Evolutionary conservation across 805 yeast species (phyloP).

Genomic region (Candida ascalaphidarum): DNA sequence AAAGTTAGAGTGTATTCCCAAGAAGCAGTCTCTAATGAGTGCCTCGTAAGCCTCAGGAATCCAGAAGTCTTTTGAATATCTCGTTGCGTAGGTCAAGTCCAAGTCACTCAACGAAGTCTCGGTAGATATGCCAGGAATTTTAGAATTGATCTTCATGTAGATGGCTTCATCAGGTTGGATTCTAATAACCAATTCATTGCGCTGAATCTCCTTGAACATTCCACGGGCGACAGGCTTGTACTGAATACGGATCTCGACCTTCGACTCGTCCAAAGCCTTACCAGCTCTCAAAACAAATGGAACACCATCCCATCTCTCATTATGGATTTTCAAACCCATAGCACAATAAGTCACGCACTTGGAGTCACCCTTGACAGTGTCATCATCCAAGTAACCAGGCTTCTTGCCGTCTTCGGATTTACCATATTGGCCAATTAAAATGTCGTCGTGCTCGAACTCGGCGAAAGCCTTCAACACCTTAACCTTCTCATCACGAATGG

Average conservation of each 20-base stretch:
- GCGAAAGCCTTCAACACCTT: slow-evolving; percentile 78
- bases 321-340: slow-evolving; percentile 63
- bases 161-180: slow-evolving; percentile 94
- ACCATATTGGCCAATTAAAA: slow-evolving; percentile 82
- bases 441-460: slow-evolving; percentile 54
- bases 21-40: slow-evolving; percentile 79
- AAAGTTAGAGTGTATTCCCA: slow-evolving; percentile 93
- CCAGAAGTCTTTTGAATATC: slow-evolving; percentile 78
- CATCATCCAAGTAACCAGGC: slow-evolving; percentile 90
- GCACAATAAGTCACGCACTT: slow-evolving; percentile 93
- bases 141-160: slow-evolving; percentile 86
- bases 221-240: slow-evolving; percentile 82
- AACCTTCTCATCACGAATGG: slow-evolving; percentile 93
- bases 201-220: slow-evolving; percentile 68
- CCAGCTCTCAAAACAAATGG: slow-evolving; percentile 96
- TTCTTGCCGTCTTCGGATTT: slow-evolving; percentile 79
- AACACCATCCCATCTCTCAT: slow-evolving; percentile 98
- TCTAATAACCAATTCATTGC: slow-evolving; percentile 90
- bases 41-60: slow-evolving; percentile 98
- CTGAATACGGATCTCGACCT: slow-evolving; percentile 92
- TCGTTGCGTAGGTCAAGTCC: slow-evolving; percentile 73
- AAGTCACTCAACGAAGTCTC: slow-evolving; percentile 80
- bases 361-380: slow-evolving; percentile 73
- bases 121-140: slow-evolving; percentile 86
- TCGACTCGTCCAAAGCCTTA: slow-evolving; percentile 89